Base-by-base conservation (phyloP, 352 stramenopile genomes). In the Saprolegnia parasitica region DNA sequence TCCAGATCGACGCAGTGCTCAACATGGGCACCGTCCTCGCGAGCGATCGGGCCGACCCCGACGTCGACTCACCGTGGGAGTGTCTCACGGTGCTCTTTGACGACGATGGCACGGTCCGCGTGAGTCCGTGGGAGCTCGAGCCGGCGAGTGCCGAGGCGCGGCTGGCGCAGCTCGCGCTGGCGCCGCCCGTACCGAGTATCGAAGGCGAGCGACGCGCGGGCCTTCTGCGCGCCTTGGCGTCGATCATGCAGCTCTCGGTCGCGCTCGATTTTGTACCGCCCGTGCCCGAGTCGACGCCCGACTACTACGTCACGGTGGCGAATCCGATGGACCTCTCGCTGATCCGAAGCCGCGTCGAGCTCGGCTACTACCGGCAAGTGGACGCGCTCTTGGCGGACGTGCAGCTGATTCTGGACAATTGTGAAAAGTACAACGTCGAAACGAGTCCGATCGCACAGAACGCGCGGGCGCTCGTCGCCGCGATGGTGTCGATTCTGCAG, bases 301-400 rank as follows among this genome's bases (percentile, higher is more conserved):
- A 94, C 63, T 96, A 96, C 58, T 72, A 87, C 54, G 84, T 89
- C 18, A 90, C 84, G 24, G 74, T 96, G 26, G 83, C 87, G 2
- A 95, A 95, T 62, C 84, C 87, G 2, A 89, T 96, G 42, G 87
- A 96, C 68, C 71, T 96, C 37, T 87, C 76, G 5, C 87, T 89
- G 71, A 92, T 96, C 46, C 78, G 82, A 15, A 74, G 81, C 45
- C 84, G 88, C 20, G 58, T 96, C 16, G 73, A 75, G 15, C 71
- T 75, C 8, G 76, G 76, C 0, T 96, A 93, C 67, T 96, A 95
- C 56, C 86, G 88, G 9, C 88, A 96, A 68, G 74, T 95, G 9
- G 85, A 94, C 52, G 87, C 86, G 1, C 87, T 95, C 50, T 72
- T 93, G 39, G 76, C 84, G 10, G 88, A 96, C 65, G 74, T 90